Conservation (phyloP, 306 rosid species). For the Quercus robur region DNA sequence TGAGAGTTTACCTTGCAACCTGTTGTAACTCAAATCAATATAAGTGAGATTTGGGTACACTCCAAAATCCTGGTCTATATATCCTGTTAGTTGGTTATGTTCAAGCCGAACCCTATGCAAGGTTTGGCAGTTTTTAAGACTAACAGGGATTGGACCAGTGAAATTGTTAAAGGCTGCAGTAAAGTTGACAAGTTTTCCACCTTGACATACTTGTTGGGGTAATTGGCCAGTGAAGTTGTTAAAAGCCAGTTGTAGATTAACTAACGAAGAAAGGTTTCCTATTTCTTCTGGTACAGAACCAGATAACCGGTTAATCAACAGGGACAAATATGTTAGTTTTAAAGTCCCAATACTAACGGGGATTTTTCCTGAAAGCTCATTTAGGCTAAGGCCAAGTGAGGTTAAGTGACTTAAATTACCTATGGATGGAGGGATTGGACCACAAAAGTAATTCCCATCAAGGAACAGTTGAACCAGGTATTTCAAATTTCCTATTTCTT, state of each 20-base stretch:
- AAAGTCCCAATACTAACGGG: conserved; percentile 34
- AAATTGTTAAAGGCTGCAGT: conserved; percentile 21
- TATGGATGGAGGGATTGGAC: conserved; percentile 45
- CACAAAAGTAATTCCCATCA: conserved; percentile 30
- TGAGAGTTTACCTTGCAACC: too few species aligned
- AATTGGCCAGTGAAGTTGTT: conserved; percentile 52
- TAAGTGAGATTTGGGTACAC: too few species aligned
- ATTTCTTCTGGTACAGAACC: conserved; percentile 33
- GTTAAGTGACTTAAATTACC: conserved; percentile 44
- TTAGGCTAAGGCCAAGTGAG: conserved; percentile 19
- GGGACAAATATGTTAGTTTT: background rate
- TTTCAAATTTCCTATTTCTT: conserved; percentile 56
- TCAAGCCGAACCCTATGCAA: too few species aligned
- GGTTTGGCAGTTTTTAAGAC: too few species aligned
- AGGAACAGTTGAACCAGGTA: conserved; percentile 28
- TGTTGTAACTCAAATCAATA: too few species aligned
- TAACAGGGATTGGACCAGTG: too few species aligned
- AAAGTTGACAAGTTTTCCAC: conserved; percentile 46
- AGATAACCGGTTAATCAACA: conserved; percentile 13
- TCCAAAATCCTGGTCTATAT: too few species aligned
- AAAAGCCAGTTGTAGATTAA: conserved; percentile 42
- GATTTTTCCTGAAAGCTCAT: conserved; percentile 40
- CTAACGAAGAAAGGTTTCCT: conserved; percentile 48
- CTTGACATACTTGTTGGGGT: conserved; percentile 50
- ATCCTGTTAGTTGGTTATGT: too few species aligned